Conservation (phyloP, 495 filamentous ascomycete genomes). For the Halenospora varia region DNA sequence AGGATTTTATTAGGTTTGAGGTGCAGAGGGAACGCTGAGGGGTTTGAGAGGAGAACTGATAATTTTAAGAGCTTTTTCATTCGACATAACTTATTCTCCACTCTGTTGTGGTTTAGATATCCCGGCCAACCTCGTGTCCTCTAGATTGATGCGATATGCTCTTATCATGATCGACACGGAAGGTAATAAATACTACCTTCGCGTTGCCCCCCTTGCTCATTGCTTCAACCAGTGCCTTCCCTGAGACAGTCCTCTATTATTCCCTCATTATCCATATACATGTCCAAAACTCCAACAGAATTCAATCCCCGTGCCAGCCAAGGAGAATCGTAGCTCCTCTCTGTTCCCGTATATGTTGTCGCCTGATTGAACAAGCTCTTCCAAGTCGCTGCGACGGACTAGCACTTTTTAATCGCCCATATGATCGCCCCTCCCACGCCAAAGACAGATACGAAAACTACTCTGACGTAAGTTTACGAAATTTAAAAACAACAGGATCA, state of each 20-base stretch:
- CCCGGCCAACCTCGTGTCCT: no score
- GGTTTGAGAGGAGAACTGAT: no score
- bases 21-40: no score
- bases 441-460: background rate
- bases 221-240: no score
- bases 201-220: no score
- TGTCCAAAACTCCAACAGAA: background rate
- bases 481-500: background rate
- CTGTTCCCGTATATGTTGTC: background rate
- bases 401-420: background rate
- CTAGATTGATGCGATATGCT: no score
- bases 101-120: no score
- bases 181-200: no score
- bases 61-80: no score
- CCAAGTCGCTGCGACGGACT: background rate
- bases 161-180: no score
- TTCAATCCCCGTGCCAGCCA: background rate
- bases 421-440: slow-evolving; percentile 1
- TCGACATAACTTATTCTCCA: no score
- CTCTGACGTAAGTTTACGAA: background rate
- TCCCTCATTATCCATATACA: background rate
- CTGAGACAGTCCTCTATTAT: background rate
- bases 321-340: background rate
- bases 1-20: slow-evolving; percentile 7
- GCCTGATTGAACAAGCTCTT: background rate